Conservation (phyloP, 2,329 filamentous ascomycete species). For the Hymenoscyphus fructigenus region DNA sequence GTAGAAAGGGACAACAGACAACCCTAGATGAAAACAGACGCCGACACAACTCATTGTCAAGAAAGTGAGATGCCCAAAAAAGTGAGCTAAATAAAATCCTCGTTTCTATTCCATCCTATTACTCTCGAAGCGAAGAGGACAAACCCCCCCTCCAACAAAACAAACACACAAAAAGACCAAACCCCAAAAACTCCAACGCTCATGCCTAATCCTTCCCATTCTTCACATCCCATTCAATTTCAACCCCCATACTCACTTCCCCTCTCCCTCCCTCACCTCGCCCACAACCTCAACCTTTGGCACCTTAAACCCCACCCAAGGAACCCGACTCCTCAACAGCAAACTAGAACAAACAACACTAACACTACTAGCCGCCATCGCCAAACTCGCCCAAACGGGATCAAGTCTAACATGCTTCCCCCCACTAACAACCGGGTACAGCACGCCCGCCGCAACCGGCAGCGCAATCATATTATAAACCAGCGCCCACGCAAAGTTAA, state of each 20-base stretch:
- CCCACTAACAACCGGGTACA: constrained; percentile 55
- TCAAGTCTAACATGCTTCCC: constrained; percentile 63
- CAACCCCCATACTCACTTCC: background rate
- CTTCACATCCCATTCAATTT: too few relatives aligned
- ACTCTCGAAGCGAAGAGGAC: too few relatives aligned
- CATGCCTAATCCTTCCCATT: too few relatives aligned
- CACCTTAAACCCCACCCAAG: constrained; percentile 38
- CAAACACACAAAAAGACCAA: too few relatives aligned
- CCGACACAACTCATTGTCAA: too few relatives aligned
- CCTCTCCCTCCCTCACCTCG: background rate
- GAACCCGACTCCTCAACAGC: constrained; percentile 52
- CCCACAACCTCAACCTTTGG: background rate
- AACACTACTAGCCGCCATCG: constrained; percentile 90
- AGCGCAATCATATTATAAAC: constrained; percentile 65
- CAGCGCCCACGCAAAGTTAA: constrained; percentile 68
- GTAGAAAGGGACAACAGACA: too few relatives aligned
- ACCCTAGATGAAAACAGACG: too few relatives aligned
- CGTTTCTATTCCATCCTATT: too few relatives aligned
- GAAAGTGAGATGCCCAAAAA: too few relatives aligned
- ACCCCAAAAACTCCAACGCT: too few relatives aligned
- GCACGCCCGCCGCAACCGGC: constrained; percentile 63
- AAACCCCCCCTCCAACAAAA: too few relatives aligned
- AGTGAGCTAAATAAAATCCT: too few relatives aligned
- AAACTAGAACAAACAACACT: constrained; percentile 85
- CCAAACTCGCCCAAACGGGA: constrained; percentile 83